A percentile compares a stretch with the other conserved stretches of the same genome.
Evolutionary conservation across 306 rosid species (phyloP).

Genomic region (Vicia villosa): DNA sequence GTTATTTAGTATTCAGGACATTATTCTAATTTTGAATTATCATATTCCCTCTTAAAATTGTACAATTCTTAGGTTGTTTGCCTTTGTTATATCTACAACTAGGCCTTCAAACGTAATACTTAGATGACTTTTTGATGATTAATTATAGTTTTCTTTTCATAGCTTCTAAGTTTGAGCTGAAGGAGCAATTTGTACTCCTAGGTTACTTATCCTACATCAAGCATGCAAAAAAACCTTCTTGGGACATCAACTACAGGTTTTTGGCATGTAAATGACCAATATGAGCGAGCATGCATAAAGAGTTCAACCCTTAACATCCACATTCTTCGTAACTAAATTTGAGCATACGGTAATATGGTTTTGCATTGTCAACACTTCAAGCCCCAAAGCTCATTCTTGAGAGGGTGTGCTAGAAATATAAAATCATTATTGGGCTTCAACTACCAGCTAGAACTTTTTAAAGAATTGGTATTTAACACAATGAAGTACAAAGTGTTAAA

Average conservation of each 20-base stretch:
- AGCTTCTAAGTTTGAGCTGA: not conserved
- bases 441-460: not conserved
- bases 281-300: not conserved
- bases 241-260: not conserved
- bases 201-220: not conserved
- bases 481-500: not conserved
- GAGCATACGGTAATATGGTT: not conserved
- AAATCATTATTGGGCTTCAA: not conserved
- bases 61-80: not conserved
- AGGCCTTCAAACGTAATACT: not conserved
- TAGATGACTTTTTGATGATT: not conserved
- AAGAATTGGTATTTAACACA: not conserved
- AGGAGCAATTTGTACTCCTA: not conserved
- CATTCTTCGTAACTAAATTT: not conserved
- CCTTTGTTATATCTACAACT: not conserved
- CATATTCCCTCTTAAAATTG: not conserved
- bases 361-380: slow-evolving; percentile 1
- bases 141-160: not conserved
- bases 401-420: not conserved
- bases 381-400: slow-evolving; percentile 1
- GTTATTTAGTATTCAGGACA: not conserved
- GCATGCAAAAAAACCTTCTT: not conserved
- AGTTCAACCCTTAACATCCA: not conserved
- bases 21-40: not conserved
- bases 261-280: not conserved